phyloP scores from a whole-genome alignment of 1,284 basidiomycete species.

The Gomphus sp. region DNA sequence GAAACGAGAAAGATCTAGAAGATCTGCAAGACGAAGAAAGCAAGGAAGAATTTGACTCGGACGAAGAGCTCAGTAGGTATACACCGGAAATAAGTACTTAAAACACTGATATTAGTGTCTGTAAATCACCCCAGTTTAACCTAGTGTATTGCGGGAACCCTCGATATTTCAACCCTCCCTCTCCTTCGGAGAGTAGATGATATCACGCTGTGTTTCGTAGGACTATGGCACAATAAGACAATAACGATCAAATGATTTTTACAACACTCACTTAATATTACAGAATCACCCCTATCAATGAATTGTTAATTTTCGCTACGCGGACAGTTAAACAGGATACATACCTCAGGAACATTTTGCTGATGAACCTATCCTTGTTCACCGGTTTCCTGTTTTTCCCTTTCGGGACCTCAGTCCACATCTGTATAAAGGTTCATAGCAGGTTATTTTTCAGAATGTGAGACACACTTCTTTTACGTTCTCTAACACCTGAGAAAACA shows the following conservation, averaged over 20 bases:
- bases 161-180: no score
- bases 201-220: constrained; percentile 76
- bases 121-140: no score
- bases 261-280: constrained; percentile 76
- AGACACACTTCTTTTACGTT: constrained; percentile 86
- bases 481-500: constrained; percentile 68
- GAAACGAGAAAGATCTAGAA: constrained; percentile 17
- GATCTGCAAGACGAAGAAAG: constrained; percentile 45
- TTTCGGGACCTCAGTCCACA: constrained; percentile 99
- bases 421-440: constrained; percentile 37
- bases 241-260: neutral
- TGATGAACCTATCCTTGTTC: constrained; percentile 99
- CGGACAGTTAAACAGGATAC: constrained; percentile 16
- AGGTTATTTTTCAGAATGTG: neutral
- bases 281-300: constrained; percentile 76
- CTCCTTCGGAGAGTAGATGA: no score
- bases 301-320: constrained; percentile 7
- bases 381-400: constrained; percentile 98
- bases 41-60: constrained; percentile 19
- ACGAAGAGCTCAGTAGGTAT: constrained; percentile 28
- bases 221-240: constrained; percentile 36
- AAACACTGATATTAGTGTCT: no score
- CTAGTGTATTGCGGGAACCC: no score
- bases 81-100: no score
- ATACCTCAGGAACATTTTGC: constrained; percentile 90